phyloP scores from a whole-genome alignment of 495 filamentous ascomycete species.

The Bombardia bombarda region DNA sequence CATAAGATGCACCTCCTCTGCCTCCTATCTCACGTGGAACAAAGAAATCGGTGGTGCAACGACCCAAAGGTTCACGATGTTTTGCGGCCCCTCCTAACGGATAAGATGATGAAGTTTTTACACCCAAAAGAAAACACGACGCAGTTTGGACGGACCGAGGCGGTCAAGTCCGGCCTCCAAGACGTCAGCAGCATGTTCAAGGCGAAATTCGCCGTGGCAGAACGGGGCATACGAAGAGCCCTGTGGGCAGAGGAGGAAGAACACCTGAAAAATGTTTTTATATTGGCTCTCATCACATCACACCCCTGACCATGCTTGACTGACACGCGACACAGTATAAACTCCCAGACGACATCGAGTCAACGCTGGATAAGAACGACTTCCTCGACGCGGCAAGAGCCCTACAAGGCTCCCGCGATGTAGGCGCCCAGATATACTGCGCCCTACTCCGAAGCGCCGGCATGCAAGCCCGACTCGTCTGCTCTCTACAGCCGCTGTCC shows the following conservation, averaged over 20 bases:
- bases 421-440: slow-evolving; percentile 86
- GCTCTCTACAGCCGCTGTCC: slow-evolving; percentile 78
- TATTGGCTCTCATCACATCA: slow-evolving; percentile 7
- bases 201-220: slow-evolving; percentile 58
- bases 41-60: slow-evolving; percentile 86
- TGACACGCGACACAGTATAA: slow-evolving; percentile 34
- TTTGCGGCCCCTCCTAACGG: slow-evolving; percentile 52
- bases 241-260: slow-evolving; percentile 62
- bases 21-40: slow-evolving; percentile 63
- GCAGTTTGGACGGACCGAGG: slow-evolving; percentile 62
- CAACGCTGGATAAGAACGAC: slow-evolving; percentile 52
- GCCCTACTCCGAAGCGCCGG: slow-evolving; percentile 69
- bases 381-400: slow-evolving; percentile 60
- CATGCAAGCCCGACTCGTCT: slow-evolving; percentile 80
- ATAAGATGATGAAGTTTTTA: slow-evolving; percentile 53
- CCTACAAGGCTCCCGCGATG: slow-evolving; percentile 73
- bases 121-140: slow-evolving; percentile 54
- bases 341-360: slow-evolving; percentile 45
- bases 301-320: background rate
- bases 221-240: slow-evolving; percentile 58
- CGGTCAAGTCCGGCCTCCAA: slow-evolving; percentile 70
- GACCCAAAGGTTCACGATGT: slow-evolving; percentile 53
- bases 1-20: slow-evolving; percentile 86
- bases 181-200: slow-evolving; percentile 60
- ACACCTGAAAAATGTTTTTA: slow-evolving; percentile 43